phyloP scores from a whole-genome alignment of 1,284 basidiomycete species.

The Somion occarium region DNA sequence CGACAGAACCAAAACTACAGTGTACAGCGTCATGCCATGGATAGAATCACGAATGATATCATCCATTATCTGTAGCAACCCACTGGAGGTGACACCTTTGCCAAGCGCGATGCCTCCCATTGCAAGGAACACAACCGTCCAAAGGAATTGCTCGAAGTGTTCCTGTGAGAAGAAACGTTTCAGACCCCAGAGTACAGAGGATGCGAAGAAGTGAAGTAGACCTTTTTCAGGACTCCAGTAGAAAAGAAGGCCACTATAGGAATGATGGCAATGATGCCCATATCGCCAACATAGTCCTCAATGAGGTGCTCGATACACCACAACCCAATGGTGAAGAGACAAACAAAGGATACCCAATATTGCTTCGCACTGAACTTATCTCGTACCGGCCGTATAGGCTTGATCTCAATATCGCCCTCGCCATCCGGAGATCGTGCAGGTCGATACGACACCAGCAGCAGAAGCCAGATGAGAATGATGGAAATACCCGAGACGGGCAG shows the following conservation, averaged over 20 bases:
- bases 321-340: constrained; percentile 81
- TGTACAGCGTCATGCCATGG: constrained; percentile 70
- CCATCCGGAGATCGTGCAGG: constrained; percentile 68
- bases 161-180: constrained; percentile 45
- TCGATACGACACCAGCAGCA: constrained; percentile 82
- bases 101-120: constrained; percentile 99
- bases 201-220: constrained; percentile 29
- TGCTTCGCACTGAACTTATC: constrained; percentile 83
- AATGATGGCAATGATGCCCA: constrained; percentile 95
- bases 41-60: constrained; percentile 65
- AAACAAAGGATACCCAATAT: constrained; percentile 87
- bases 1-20: constrained; percentile 82
- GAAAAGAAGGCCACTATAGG: constrained; percentile 95
- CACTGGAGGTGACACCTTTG: constrained; percentile 89
- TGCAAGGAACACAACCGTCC: constrained; percentile 93
- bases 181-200: background rate
- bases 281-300: constrained; percentile 83
- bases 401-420: constrained; percentile 79
- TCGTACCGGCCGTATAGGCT: constrained; percentile 74
- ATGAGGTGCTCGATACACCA: constrained; percentile 91
- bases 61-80: constrained; percentile 80
- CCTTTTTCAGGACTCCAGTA: constrained; percentile 92
- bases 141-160: constrained; percentile 92
- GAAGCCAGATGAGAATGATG: constrained; percentile 86
- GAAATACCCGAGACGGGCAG: constrained; percentile 87